Percentiles rank a stretch among this genome's conserved stretches.
Evolutionary conservation across 2,329 filamentous ascomycete species (phyloP).

Genomic region (Exophiala dermatitidis): DNA sequence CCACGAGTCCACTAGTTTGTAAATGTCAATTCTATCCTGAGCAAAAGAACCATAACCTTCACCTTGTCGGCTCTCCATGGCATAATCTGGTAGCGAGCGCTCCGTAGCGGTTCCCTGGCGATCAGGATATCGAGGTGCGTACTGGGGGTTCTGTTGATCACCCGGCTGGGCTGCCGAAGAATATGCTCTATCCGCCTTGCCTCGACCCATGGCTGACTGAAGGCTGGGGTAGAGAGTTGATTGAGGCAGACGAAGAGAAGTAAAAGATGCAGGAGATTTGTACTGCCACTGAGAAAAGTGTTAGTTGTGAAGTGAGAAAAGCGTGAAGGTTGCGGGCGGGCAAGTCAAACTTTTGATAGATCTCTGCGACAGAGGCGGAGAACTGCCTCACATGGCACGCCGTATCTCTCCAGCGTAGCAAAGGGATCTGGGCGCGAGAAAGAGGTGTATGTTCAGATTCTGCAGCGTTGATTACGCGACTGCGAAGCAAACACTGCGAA

Average conservation of each 20-base stretch:
- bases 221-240: neutral
- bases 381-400: conserved; percentile 2
- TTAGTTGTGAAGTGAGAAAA: conserved; percentile 13
- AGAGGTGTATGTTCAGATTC: neutral
- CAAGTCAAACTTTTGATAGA: conserved; percentile 21
- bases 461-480: neutral
- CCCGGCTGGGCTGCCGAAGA: neutral
- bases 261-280: neutral
- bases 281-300: conserved; percentile 22
- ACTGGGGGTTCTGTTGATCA: neutral
- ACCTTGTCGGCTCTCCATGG: conserved; percentile 16
- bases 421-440: neutral
- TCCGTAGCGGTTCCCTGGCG: neutral
- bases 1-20: conserved; percentile 26
- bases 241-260: neutral
- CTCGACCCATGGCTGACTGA: conserved; percentile 5
- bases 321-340: conserved; percentile 2
- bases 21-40: conserved; percentile 22
- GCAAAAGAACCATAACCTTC: conserved; percentile 17
- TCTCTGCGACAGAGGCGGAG: conserved; percentile 3
- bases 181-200: neutral
- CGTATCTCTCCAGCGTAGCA: conserved; percentile 3
- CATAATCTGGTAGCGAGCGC: conserved; percentile 2
- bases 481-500: neutral
- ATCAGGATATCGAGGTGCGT: neutral